These are phyloP conservation scores for Schoenoplectus tabernaemontani DNA, from an alignment of 202 grass and related monocot genomes.

Conservation along the genomic window DNA sequence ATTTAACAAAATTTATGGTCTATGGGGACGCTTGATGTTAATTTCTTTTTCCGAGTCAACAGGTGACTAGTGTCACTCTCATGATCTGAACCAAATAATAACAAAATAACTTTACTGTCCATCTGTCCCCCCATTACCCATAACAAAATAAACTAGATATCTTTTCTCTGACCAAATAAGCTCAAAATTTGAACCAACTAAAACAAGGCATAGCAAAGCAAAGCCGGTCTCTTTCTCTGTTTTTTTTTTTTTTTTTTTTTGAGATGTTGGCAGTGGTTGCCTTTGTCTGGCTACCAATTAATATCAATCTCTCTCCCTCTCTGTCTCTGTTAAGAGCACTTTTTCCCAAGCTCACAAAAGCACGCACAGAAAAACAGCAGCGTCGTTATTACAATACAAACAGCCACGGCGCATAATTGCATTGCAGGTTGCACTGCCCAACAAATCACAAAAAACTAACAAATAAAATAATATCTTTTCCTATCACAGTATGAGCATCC, in stretches of 20 bases:
- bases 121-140: background rate
- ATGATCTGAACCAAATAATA: constrained; percentile 1
- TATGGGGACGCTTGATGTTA: background rate
- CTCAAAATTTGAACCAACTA: constrained; percentile 10
- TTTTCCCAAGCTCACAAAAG: constrained; percentile 20
- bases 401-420: constrained; percentile 10
- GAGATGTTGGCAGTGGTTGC: too few relatives aligned
- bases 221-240: too few relatives aligned
- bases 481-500: constrained; percentile 27
- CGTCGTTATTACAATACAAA: constrained; percentile 30
- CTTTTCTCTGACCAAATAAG: constrained; percentile 5
- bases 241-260: background rate
- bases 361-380: constrained; percentile 11
- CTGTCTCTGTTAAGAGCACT: constrained; percentile 9
- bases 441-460: constrained; percentile 19
- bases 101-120: constrained; percentile 20
- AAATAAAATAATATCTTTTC: constrained; percentile 26
- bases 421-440: constrained; percentile 18
- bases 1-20: too few relatives aligned
- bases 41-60: background rate
- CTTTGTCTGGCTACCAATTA: too few relatives aligned
- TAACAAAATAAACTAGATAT: background rate
- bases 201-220: constrained; percentile 9
- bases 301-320: too few relatives aligned
- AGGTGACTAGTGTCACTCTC: background rate